Evolutionary conservation across 345 rosid genomes (phyloP).

Genomic region (Gossypium stocksii): DNA sequence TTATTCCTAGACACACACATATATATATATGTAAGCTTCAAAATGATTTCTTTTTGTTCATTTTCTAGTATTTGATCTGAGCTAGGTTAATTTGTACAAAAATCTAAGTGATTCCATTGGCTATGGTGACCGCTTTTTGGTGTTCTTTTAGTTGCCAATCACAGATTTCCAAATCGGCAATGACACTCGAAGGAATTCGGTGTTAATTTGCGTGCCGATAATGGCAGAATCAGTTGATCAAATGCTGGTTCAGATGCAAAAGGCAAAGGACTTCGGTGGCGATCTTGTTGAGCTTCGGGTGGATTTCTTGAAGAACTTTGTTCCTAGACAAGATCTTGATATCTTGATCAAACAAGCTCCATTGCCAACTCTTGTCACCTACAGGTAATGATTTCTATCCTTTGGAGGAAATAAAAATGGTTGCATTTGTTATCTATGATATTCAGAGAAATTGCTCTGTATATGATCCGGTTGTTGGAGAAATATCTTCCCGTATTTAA

Average conservation of each 20-base stretch:
- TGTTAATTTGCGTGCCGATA: conserved; percentile 45
- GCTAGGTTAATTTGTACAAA: neutral
- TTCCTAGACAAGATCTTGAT: conserved; percentile 44
- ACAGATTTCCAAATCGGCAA: conserved; percentile 30
- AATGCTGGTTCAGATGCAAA: conserved; percentile 40
- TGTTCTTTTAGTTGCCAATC: conserved; percentile 31
- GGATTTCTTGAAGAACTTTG: conserved; percentile 50
- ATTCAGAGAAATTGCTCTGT: neutral
- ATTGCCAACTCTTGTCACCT: conserved; percentile 56
- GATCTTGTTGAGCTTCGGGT: conserved; percentile 54
- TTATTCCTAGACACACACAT: too few species aligned
- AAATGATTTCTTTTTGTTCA: neutral
- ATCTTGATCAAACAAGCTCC: conserved; percentile 46
- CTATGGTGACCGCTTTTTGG: neutral
- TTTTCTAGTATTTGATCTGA: neutral
- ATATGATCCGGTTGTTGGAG: neutral
- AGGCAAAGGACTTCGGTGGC: conserved; percentile 50
- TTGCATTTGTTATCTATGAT: neutral
- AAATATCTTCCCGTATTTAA: neutral
- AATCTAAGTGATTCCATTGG: neutral
- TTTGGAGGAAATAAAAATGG: neutral
- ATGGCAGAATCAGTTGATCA: conserved; percentile 53
- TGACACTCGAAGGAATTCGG: conserved; percentile 41
- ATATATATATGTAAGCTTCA: neutral
- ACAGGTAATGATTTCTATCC: conserved; percentile 30